phyloP scores from a whole-genome alignment of 768 basidiomycete genomes.

The Trametes gibbosa region DNA sequence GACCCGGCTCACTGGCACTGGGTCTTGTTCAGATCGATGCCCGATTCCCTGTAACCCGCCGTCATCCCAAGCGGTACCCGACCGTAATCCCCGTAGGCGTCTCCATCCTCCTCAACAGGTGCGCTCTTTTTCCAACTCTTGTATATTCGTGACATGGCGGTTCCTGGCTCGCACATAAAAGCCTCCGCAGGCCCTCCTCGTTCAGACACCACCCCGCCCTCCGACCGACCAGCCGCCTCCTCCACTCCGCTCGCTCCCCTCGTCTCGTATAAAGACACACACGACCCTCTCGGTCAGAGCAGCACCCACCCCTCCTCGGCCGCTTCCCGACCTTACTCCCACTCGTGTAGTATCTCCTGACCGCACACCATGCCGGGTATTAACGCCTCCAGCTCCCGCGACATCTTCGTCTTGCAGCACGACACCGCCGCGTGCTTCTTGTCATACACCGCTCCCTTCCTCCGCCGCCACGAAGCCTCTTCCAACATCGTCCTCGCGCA shows the following conservation, averaged over 20 bases:
- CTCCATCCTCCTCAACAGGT: not conserved
- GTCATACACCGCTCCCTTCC: conserved; percentile 38
- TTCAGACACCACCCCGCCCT: not conserved
- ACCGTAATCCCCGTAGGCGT: conserved; percentile 13
- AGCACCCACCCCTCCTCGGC: not conserved
- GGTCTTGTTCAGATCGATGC: conserved; percentile 5
- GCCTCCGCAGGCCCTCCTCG: not conserved
- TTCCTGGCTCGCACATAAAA: conserved; percentile 15
- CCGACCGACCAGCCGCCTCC: not conserved
- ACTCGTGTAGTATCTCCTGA: not conserved
- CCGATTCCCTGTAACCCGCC: conserved; percentile 9
- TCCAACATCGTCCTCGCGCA: conserved; percentile 54
- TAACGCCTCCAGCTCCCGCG: conserved; percentile 23
- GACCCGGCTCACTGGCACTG: conserved; percentile 1
- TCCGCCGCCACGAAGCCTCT: conserved; percentile 44
- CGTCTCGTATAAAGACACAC: too few relatives aligned
- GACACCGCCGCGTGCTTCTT: conserved; percentile 41
- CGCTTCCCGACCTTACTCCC: not conserved
- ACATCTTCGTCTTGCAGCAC: conserved; percentile 38
- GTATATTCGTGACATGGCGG: conserved; percentile 17
- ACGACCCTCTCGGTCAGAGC: not conserved
- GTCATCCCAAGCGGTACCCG: conserved; percentile 6
- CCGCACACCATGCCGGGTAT: conserved; percentile 33
- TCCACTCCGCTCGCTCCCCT: not conserved
- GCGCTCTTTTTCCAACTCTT: conserved; percentile 10